Evolutionary conservation across 1,139 yeast species (phyloP).

Genomic region (Suhomyces ambrosiae): DNA sequence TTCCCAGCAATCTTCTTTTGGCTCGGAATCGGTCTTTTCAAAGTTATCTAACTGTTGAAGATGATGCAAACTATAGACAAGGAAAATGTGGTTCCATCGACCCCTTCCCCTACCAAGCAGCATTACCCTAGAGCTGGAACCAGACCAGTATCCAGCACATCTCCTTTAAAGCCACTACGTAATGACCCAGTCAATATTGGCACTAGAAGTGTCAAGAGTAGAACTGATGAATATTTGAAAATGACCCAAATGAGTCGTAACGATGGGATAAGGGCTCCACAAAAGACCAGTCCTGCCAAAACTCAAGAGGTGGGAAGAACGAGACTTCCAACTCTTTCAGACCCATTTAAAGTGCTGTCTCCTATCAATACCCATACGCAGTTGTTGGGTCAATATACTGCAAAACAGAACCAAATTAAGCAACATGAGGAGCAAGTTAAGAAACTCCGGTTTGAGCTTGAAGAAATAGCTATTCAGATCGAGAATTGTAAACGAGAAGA

Average conservation of each 20-base stretch:
- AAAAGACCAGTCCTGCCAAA: not conserved
- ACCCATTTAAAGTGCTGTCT: slow-evolving; percentile 2
- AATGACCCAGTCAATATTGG: slow-evolving; percentile 9
- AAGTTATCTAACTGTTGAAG: too few species aligned
- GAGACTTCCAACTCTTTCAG: slow-evolving; percentile 3
- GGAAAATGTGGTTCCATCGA: slow-evolving; percentile 11
- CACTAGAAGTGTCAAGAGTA: slow-evolving; percentile 3
- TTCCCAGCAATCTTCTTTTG: too few species aligned
- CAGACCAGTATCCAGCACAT: slow-evolving; percentile 5
- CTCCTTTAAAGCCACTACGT: slow-evolving; percentile 7
- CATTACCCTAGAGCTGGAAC: not conserved
- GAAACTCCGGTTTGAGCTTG: slow-evolving; percentile 29
- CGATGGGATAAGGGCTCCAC: not conserved
- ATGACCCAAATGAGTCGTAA: not conserved
- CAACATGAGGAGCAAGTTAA: slow-evolving; percentile 28
- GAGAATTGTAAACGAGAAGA: slow-evolving; percentile 19
- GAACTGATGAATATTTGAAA: slow-evolving; percentile 7
- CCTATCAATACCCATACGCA: slow-evolving; percentile 1
- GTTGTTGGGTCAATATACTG: slow-evolving; percentile 21
- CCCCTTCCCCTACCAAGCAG: slow-evolving; percentile 7
- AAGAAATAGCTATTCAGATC: slow-evolving; percentile 28
- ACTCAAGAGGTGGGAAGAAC: not conserved
- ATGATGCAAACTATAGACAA: too few species aligned
- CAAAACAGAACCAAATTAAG: slow-evolving; percentile 29
- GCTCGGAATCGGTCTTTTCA: too few species aligned